Conservation (phyloP, 768 basidiomycete genomes). For the Rhodosporidiobolus sp. region DNA sequence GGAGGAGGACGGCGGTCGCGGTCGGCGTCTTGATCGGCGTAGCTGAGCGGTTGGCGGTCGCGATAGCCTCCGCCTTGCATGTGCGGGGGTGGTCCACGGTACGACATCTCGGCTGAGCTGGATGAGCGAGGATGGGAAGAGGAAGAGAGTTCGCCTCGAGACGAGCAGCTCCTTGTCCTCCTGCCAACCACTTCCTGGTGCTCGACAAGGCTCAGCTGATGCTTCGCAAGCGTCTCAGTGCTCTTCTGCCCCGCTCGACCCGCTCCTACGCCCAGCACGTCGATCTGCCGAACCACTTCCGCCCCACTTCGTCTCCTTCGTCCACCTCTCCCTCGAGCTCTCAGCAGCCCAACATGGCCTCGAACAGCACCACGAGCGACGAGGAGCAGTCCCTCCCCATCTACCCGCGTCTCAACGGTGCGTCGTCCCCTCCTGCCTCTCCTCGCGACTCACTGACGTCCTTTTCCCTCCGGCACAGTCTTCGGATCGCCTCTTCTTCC, state of each 20-base stretch:
- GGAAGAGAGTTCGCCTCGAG: background rate
- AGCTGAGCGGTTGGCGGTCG: background rate
- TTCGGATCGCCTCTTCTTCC: constrained; percentile 14
- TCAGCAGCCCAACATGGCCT: background rate
- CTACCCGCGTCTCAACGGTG: constrained; percentile 5
- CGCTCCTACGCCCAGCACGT: constrained; percentile 7
- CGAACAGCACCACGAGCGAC: too few relatives aligned
- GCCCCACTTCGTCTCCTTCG: background rate
- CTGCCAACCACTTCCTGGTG: background rate
- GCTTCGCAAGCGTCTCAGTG: background rate
- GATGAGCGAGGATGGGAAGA: too few relatives aligned
- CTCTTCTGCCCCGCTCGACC: background rate
- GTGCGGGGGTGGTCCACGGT: background rate
- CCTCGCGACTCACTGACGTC: background rate
- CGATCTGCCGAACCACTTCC: background rate
- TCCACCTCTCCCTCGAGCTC: background rate
- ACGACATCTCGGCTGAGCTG: background rate
- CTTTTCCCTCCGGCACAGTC: constrained; percentile 2
- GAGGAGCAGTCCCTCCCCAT: background rate
- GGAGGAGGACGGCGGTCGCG: background rate
- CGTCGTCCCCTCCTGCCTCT: background rate
- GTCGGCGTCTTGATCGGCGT: constrained; percentile 1
- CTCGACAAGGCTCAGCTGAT: background rate
- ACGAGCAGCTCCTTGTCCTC: background rate
- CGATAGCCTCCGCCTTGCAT: background rate